phyloP scores from a whole-genome alignment of 177 flowering plant genomes.

The Vitis hybrid region DNA sequence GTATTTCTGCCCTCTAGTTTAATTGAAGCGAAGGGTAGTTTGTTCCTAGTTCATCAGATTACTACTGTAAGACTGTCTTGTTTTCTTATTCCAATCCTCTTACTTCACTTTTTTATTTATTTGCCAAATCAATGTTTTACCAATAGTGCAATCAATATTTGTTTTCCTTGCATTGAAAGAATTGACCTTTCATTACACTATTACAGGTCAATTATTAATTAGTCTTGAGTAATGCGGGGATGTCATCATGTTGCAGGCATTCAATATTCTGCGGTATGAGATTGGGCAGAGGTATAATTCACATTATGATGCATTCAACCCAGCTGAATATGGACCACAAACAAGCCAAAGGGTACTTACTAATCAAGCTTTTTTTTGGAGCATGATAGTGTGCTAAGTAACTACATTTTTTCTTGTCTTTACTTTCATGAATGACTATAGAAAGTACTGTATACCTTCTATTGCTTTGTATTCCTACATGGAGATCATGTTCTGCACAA shows the following conservation, averaged over 20 bases:
- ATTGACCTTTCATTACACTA: conserved; percentile 3
- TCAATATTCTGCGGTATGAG: conserved; percentile 80
- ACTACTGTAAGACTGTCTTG: not conserved
- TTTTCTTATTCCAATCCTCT: not conserved
- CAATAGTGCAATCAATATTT: not conserved
- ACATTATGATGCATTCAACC: conserved; percentile 84
- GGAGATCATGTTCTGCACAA: too few species aligned
- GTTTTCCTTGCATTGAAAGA: not conserved
- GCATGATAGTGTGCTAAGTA: too few species aligned
- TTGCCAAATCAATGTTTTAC: too few species aligned
- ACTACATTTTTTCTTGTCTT: not conserved
- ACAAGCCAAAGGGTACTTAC: conserved; percentile 77
- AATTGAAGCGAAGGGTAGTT: too few species aligned
- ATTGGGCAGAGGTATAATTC: conserved; percentile 82
- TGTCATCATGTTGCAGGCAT: conserved; percentile 65
- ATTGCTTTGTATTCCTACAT: not conserved
- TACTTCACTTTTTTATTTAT: not conserved
- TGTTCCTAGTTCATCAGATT: too few species aligned
- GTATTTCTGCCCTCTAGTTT: too few species aligned
- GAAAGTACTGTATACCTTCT: not conserved
- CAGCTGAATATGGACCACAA: conserved; percentile 87
- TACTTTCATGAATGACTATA: not conserved
- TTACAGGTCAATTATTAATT: conserved; percentile 8
- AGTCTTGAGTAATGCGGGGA: conserved; percentile 23
- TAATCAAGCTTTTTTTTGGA: not conserved